phyloP scores from a whole-genome alignment of 2,329 filamentous ascomycete genomes.

The Aspergillus sp. region DNA sequence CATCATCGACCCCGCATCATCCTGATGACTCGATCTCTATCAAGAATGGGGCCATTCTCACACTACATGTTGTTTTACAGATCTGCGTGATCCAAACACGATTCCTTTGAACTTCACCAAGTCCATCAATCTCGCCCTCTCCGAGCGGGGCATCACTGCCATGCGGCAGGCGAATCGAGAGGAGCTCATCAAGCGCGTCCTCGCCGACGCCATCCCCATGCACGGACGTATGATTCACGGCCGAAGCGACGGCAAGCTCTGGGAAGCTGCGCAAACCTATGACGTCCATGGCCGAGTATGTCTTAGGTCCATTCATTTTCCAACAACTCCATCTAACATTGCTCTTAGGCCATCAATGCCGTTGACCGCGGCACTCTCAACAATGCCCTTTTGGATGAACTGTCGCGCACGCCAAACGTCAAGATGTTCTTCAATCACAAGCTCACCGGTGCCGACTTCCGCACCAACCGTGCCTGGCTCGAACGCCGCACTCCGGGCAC shows the following conservation, averaged over 20 bases:
- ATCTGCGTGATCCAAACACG: conserved; percentile 80
- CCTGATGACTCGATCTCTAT: not conserved
- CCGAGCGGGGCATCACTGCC: conserved; percentile 88
- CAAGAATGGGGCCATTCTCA: conserved; percentile 9
- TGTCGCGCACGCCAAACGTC: conserved; percentile 85
- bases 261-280: conserved; percentile 81
- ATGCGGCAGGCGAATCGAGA: conserved; percentile 70
- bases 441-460: conserved; percentile 85
- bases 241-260: conserved; percentile 64
- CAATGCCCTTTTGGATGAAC: conserved; percentile 75
- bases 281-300: conserved; percentile 82
- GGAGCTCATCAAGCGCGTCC: conserved; percentile 70
- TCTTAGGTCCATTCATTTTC: not conserved
- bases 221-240: conserved; percentile 95
- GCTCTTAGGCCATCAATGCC: conserved; percentile 71
- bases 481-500: conserved; percentile 55
- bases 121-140: conserved; percentile 96
- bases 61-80: conserved; percentile 49
- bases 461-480: conserved; percentile 79
- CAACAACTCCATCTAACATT: conserved; percentile 10
- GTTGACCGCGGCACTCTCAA: conserved; percentile 85
- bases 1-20: not conserved
- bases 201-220: conserved; percentile 85
- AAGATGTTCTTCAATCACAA: conserved; percentile 92
- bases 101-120: conserved; percentile 92